Conservation (phyloP, 306 rosid genomes). For the Vigna nakashimae region DNA sequence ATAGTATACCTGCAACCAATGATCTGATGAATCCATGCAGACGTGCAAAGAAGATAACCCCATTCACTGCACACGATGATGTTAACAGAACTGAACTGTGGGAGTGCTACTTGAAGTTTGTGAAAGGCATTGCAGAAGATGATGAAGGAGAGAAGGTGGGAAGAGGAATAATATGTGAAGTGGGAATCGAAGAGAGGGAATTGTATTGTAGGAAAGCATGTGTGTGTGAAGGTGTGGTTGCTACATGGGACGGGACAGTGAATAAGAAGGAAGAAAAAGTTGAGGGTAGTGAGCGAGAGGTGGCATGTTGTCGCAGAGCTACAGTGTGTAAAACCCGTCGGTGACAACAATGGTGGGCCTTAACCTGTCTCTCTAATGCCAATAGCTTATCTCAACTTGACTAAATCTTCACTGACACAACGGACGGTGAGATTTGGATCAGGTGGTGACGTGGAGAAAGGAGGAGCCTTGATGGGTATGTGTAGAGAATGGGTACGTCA, state of each 20-base stretch:
- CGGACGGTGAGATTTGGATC: slow-evolving; percentile 50
- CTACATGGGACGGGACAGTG: slow-evolving; percentile 54
- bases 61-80: slow-evolving; percentile 41
- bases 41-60: slow-evolving; percentile 87
- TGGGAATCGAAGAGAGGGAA: slow-evolving; percentile 7
- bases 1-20: slow-evolving; percentile 84
- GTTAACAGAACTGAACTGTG: neutral
- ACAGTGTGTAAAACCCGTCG: slow-evolving; percentile 55
- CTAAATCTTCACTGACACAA: slow-evolving; percentile 25
- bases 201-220: neutral
- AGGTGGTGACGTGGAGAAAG: slow-evolving; percentile 18
- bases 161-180: neutral
- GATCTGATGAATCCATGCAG: slow-evolving; percentile 95
- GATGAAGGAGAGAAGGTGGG: neutral
- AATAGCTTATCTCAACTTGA: slow-evolving; percentile 19
- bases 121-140: slow-evolving; percentile 4
- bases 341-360: slow-evolving; percentile 61
- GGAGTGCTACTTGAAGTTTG: neutral
- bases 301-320: slow-evolving; percentile 20
- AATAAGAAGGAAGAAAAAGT: slow-evolving; percentile 71
- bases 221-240: slow-evolving; percentile 19
- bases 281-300: slow-evolving; percentile 12
- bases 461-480: slow-evolving; percentile 42
- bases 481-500: slow-evolving; percentile 41
- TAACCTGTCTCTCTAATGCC: slow-evolving; percentile 38